Evolutionary conservation across 441 rosid species (phyloP).

Genomic region (Capsella rubella): DNA sequence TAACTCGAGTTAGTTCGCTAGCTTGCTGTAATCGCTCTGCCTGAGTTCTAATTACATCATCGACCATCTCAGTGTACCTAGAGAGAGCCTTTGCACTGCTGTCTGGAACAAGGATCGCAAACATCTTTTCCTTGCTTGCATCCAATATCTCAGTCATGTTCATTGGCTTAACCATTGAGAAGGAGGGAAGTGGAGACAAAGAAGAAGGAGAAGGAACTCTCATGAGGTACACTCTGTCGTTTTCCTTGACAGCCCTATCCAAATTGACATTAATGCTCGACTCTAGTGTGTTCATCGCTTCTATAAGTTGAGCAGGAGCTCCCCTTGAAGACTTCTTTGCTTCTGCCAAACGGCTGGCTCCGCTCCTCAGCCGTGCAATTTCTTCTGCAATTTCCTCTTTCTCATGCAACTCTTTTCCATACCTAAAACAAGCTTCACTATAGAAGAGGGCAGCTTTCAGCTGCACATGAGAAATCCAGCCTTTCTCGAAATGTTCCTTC

Average conservation of each 20-base stretch:
- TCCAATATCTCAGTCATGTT: slow-evolving; percentile 83
- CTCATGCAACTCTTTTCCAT: slow-evolving; percentile 84
- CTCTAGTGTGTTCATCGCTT: slow-evolving; percentile 80
- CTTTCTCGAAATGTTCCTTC: slow-evolving; percentile 93
- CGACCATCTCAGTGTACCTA: slow-evolving; percentile 97
- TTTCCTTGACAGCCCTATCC: slow-evolving; percentile 95
- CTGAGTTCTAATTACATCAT: slow-evolving; percentile 86
- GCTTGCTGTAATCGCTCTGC: slow-evolving; percentile 97
- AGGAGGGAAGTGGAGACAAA: slow-evolving; percentile 75
- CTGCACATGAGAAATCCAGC: slow-evolving; percentile 92
- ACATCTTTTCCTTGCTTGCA: slow-evolving; percentile 97
- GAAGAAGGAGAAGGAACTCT: slow-evolving; percentile 90
- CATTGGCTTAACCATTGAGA: slow-evolving; percentile 94
- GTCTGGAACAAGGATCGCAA: slow-evolving; percentile 94
- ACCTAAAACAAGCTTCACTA: slow-evolving; percentile 91
- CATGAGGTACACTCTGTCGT: slow-evolving; percentile 97
- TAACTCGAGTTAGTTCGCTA: slow-evolving; percentile 89
- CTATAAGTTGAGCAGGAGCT: slow-evolving; percentile 83
- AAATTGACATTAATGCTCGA: slow-evolving; percentile 72
- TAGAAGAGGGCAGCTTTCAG: slow-evolving; percentile 83
- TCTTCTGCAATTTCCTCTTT: slow-evolving; percentile 96
- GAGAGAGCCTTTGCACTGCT: slow-evolving; percentile 97
- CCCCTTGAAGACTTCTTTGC: slow-evolving; percentile 85
- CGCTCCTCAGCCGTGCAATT: slow-evolving; percentile 86
- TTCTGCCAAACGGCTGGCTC: slow-evolving; percentile 68